Evolutionary conservation across 805 yeast genomes (phyloP), one percentile per base, ranked within the genome.

Genomic region (Metschnikowia aberdeeniae): DNA sequence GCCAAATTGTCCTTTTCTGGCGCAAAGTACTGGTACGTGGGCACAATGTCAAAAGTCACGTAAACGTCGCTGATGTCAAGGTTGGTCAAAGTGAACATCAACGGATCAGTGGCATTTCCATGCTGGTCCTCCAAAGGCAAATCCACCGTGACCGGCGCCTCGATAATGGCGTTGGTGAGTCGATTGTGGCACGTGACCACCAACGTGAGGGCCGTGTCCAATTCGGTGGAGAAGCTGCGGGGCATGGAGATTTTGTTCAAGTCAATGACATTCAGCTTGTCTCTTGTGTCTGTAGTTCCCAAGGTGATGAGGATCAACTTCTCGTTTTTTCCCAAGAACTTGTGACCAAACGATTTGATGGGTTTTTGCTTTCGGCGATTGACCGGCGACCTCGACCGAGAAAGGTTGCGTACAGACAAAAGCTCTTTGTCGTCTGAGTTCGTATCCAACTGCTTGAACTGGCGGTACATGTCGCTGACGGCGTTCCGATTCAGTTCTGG

Each of bases 151-250:
- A 78, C 78, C 1, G 86, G 80, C 4, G 86, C 77, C 45, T 78
- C 84, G 10, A 70, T 54, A 12, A 59, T 58, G 29, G 55, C 52
- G 43, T 61, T 62, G 19, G 60, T 61, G 5, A 32, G 34, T 46
- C 58, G 60, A 46, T 62, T 56, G 41, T 64, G 60, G 53, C 75
- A 70, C 5, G 74, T 67, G 20, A 90, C 76, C 8, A 81, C 80
- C 36, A 90, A 68, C 0, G 95, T 84, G 32, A 90, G 75, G 0
- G 96, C 96, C 3, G 96, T 88, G 55, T 90, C 97, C 32, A 89
- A 72, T 60, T 87, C 93, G 0, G 95, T 86, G n/a, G 82, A 76
- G 47, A 83, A 86, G 3, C 83, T 82, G 56, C 83, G 84, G 1
- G 89, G 76, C 42, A 84, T 68, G 6, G 95, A 89, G n/a, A 86